Evolutionary conservation across 2,329 filamentous ascomycete genomes (phyloP), one percentile per base, ranked within the genome.

Genomic region (Ophiostoma montium): DNA sequence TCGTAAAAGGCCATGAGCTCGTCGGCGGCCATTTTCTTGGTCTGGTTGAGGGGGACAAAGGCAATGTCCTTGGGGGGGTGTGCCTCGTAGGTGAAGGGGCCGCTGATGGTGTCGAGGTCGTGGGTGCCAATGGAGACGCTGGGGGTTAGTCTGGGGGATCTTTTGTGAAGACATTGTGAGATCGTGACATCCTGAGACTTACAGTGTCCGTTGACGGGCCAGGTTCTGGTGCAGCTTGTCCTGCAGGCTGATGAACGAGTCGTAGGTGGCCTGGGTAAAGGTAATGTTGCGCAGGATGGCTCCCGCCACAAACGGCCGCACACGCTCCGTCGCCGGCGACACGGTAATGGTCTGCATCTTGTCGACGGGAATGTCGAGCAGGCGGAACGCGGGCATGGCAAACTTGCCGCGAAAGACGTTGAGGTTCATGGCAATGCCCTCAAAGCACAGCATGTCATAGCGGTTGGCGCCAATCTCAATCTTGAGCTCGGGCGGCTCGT

Each of bases 211-310:
- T 66, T 96, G 86, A 54, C 92, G 80, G 45, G 92, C 94, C 56
- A 98, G 71, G 63, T 98, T 98, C 64, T 90, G 84, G 70, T 98
- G 92, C 44, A 98, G 78, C 71, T 98, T 98, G 70, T 98, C 94
- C 70, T 98, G 92, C 44, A 98, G 76, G 50, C 83, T 78, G 63
- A 98, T 98, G 84, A 98, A 98, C 61, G 88, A 95, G 58, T 94
- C 86, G 66, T 98, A 98, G 57, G 84, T 77, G 57, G 82, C 86
- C 70, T 92, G 76, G 58, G 86, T 89, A 73, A 98, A 96, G 61
- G 82, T 87, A 71, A 98, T 76, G 63, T 88, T 86, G 57, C 92
- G 82, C 54, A 98, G 71, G 56, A 98, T 85, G 44, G 90, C 88
- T 53, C 84, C 88, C 15, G 90, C 86, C 55, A 95, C 84, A 56